Evolutionary conservation across 495 filamentous ascomycete species (phyloP), one percentile per base, ranked within the genome.

Genomic region (Pseudoneurospora amorphoporcata): DNA sequence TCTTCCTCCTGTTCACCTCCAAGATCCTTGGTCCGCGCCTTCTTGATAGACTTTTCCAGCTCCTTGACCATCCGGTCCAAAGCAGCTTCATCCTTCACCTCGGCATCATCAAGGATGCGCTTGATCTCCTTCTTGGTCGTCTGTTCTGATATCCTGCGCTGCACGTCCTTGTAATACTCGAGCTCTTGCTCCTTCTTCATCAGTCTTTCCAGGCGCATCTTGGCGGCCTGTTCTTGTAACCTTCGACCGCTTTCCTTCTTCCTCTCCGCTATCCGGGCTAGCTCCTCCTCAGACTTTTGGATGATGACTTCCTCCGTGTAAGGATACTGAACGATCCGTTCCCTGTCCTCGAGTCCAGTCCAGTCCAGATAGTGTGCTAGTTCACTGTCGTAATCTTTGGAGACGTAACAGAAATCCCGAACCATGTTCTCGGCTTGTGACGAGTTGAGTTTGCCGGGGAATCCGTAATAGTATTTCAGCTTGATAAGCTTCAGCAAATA

Each of bases 181-280:
- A 98, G 82, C 76, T 98, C 95, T 79, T 97, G 89, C 81, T 99
- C 95, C 81, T 98, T 98, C 76, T 92, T 92, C 77, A 98, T 92
- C 32, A 99, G 84, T 80, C 96, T 94, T 61, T 99, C 96, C 6
- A 99, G 82, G 19, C 95, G 88, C 92, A 97, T 97, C 79, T 96
- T 98, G 3, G 95, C 95, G 0, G 95, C 96, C 78, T 99, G 95
- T 76, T 97, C 95, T 78, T 99, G 95, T 23, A 99, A 80, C 40
- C 96, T 85, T 69, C 95, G 87, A 1, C 95, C 95, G 76, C 92
- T 94, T 81, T 98, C 95, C 77, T 95, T 95, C 77, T 95, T 92
- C 77, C 93, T 89, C 82, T 99, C 95, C 16, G 94, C 94, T 72
- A 95, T 92, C 14, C 88, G 84, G 5, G 91, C 92, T 8, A 99